Evolutionary conservation across 306 rosid genomes (phyloP).

Genomic region (Luffa aegyptiaca): DNA sequence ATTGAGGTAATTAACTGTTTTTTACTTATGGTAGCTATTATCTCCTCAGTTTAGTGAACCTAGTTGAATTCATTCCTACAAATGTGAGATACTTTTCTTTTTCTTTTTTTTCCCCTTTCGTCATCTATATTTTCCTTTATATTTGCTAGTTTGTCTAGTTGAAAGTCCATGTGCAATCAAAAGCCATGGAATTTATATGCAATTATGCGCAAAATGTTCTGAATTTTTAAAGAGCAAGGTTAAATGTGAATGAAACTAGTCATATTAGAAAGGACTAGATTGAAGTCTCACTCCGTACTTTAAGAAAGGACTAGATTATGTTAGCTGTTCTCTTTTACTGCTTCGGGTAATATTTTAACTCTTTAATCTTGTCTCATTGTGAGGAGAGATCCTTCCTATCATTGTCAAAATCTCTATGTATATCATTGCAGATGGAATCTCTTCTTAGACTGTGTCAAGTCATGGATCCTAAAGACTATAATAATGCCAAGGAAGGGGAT

Average conservation of each 20-base stretch:
- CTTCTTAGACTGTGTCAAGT: constrained; percentile 70
- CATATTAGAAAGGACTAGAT: neutral
- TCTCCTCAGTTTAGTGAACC: neutral
- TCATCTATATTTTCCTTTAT: neutral
- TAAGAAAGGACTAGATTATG: neutral
- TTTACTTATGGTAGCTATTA: neutral
- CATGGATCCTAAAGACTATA: constrained; percentile 63
- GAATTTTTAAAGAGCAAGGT: neutral
- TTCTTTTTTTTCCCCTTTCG: neutral
- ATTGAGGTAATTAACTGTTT: constrained; percentile 54
- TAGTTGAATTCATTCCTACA: neutral
- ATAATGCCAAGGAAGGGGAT: constrained; percentile 72
- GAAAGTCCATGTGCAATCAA: neutral
- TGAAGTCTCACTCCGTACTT: neutral
- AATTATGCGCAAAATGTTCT: neutral
- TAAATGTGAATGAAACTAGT: neutral
- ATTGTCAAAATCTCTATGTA: neutral
- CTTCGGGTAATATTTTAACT: neutral
- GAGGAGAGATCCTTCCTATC: constrained; percentile 2
- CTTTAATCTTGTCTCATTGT: neutral
- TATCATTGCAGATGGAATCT: constrained; percentile 63
- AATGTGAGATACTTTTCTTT: neutral
- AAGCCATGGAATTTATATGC: neutral
- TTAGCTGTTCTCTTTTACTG: neutral
- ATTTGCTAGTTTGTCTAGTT: neutral